phyloP scores from a whole-genome alignment of 768 basidiomycete genomes.

The Mycena olivaceomarginata region DNA sequence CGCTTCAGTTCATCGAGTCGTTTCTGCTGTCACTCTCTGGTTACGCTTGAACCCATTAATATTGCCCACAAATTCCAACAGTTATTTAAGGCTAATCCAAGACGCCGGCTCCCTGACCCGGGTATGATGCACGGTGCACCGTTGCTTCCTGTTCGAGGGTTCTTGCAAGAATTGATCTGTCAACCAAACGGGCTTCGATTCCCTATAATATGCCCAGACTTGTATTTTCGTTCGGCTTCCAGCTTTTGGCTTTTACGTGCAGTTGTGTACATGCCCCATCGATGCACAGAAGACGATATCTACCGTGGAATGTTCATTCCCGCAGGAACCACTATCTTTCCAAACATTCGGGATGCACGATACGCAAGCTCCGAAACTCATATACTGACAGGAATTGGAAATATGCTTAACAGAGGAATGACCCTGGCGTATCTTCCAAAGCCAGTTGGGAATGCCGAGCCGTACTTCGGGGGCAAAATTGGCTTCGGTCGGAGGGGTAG shows the following conservation, averaged over 20 bases:
- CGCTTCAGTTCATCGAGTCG: slow-evolving; percentile 6
- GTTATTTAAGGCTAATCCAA: slow-evolving; percentile 15
- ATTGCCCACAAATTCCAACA: slow-evolving; percentile 10
- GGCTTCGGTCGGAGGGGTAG: too few relatives aligned
- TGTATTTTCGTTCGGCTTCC: neutral
- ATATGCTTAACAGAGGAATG: neutral
- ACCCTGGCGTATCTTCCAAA: neutral
- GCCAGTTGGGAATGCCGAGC: too few relatives aligned
- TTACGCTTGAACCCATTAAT: slow-evolving; percentile 12
- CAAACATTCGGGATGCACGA: neutral
- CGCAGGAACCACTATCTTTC: neutral
- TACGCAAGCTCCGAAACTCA: neutral
- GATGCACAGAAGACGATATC: slow-evolving; percentile 1
- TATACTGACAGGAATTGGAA: neutral
- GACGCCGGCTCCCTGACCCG: slow-evolving; percentile 2
- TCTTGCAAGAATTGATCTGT: slow-evolving; percentile 1
- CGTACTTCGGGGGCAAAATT: too few relatives aligned
- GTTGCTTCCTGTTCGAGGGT: slow-evolving; percentile 2
- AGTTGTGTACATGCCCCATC: neutral
- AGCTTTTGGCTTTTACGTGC: neutral
- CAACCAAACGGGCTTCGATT: neutral
- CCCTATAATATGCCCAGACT: neutral
- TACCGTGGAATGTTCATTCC: neutral
- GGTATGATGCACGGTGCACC: neutral
- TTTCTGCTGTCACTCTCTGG: slow-evolving; percentile 19